Evolutionary conservation across 352 stramenopile genomes (phyloP).

Genomic region (Globisporangium yorkense): DNA sequence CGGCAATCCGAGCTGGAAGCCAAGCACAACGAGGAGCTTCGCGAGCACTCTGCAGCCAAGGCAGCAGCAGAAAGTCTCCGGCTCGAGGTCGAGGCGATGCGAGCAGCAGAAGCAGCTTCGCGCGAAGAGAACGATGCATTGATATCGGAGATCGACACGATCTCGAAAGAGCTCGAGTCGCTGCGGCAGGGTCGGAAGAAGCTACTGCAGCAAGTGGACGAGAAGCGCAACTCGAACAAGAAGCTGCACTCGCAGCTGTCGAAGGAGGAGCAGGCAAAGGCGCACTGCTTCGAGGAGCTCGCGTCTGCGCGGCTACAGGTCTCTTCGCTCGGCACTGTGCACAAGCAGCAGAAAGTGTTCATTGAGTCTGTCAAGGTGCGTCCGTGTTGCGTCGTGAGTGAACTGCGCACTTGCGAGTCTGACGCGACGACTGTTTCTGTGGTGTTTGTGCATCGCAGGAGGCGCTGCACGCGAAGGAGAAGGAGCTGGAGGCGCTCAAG

Average conservation of each 20-base stretch:
- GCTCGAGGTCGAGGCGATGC: slow-evolving; percentile 42
- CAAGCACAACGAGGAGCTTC: slow-evolving; percentile 26
- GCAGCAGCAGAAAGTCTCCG: slow-evolving; percentile 27
- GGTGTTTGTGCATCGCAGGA: slow-evolving; percentile 20
- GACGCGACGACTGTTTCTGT: not conserved
- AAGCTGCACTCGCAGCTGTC: slow-evolving; percentile 63
- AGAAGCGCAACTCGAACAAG: slow-evolving; percentile 71
- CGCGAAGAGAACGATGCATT: slow-evolving; percentile 76
- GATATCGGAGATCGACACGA: slow-evolving; percentile 63
- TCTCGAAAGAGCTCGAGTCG: slow-evolving; percentile 53
- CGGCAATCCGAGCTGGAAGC: slow-evolving; percentile 29
- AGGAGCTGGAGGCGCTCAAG: slow-evolving; percentile 68
- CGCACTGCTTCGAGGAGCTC: slow-evolving; percentile 73
- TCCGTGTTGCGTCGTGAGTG: too few relatives aligned
- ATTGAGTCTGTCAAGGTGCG: slow-evolving; percentile 61
- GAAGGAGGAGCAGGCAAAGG: slow-evolving; percentile 63
- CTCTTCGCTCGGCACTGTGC: slow-evolving; percentile 61
- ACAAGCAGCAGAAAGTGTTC: slow-evolving; percentile 71
- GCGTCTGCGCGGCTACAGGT: slow-evolving; percentile 63
- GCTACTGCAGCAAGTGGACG: slow-evolving; percentile 65
- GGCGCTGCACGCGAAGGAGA: slow-evolving; percentile 45
- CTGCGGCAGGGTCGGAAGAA: slow-evolving; percentile 68
- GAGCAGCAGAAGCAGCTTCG: slow-evolving; percentile 38
- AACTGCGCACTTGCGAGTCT: too few relatives aligned
- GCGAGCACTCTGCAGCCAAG: slow-evolving; percentile 22